Evolutionary conservation across 202 grass and related monocot genomes (phyloP), one percentile per base, ranked within the genome.

Genomic region (Schoenoplectus tabernaemontani): DNA sequence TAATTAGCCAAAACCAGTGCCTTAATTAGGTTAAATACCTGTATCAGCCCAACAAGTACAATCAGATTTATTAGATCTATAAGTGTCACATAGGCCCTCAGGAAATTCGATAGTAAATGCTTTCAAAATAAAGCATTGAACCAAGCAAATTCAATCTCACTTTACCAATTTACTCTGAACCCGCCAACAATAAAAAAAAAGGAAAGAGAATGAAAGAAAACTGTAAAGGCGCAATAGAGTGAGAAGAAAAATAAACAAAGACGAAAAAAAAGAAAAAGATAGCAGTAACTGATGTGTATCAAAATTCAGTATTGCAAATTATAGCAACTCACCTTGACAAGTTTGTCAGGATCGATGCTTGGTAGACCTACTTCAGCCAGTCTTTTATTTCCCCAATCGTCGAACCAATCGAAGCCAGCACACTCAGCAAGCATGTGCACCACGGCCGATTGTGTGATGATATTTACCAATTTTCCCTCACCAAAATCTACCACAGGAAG

Each of bases 371-470:
- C 78, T n/a, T 93, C 90, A 46, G 38, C 84, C 9, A 96, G 85
- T 68, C 87, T 95, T 74, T 95, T 99, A 37, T 88, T 91, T 66
- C 92, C 96, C 92, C 92, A 99, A 75, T 63, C 91, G 61, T 99
- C 96, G 68, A 99, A 99, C 96, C 96, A 99, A 32, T 89, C 61
- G 79, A 92, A 86, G 30, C 90, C 96, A 63, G 87, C 90, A 86
- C 96, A 99, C 76, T 99, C 92, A 51, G 92, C 96, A 59, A 99
- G 90, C 90, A 96, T 99, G 85, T 99, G 96, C 57, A 99, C 88
- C 3, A 96, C 96, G 0, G 86, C 91, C 57, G 96, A 93, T 56
- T 99, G 96, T 39, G 92, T 99, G 62, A 99, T 86, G 77, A 99
- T 86, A 85, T 99, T 99, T 86, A 92, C 96, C 42, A 99, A 89